Percentiles rank a stretch among this genome's conserved stretches.
These are phyloP conservation scores for Taiozyma sp. DNA, from an alignment of 1,139 yeast genomes.

Conservation along the genomic window DNA sequence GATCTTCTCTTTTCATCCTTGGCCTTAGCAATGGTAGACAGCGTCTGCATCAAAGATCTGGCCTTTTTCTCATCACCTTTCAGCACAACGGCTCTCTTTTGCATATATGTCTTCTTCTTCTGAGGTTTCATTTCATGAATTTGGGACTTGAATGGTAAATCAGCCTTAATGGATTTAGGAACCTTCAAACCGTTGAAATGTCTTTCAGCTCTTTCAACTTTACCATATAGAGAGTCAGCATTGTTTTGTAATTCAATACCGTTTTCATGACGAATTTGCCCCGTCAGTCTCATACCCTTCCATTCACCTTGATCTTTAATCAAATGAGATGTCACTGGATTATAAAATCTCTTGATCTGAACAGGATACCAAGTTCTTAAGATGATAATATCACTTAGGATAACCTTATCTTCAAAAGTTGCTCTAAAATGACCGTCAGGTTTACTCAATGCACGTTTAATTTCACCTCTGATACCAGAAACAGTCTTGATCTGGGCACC, in stretches of 20 bases:
- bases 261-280: constrained; percentile 81
- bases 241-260: constrained; percentile 62
- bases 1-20: constrained; percentile 76
- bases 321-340: constrained; percentile 91
- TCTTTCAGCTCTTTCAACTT: constrained; percentile 83
- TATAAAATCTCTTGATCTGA: constrained; percentile 82
- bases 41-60: constrained; percentile 82
- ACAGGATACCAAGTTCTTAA: constrained; percentile 98
- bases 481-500: constrained; percentile 97
- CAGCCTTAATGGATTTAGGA: constrained; percentile 71
- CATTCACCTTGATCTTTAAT: constrained; percentile 75
- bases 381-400: constrained; percentile 84
- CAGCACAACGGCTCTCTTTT: constrained; percentile 90
- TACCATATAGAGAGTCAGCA: constrained; percentile 66
- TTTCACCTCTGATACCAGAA: constrained; percentile 96
- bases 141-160: constrained; percentile 90
- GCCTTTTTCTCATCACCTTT: constrained; percentile 94
- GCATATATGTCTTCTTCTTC: constrained; percentile 75
- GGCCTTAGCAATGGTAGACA: constrained; percentile 78
- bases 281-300: constrained; percentile 96
- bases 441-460: constrained; percentile 86
- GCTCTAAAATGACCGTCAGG: constrained; percentile 99
- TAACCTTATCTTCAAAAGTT: constrained; percentile 93
- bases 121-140: constrained; percentile 85
- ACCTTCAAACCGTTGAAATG: constrained; percentile 84